Base-by-base conservation (phyloP, 768 basidiomycete species). In the Cantharellus cinnabarinus region DNA sequence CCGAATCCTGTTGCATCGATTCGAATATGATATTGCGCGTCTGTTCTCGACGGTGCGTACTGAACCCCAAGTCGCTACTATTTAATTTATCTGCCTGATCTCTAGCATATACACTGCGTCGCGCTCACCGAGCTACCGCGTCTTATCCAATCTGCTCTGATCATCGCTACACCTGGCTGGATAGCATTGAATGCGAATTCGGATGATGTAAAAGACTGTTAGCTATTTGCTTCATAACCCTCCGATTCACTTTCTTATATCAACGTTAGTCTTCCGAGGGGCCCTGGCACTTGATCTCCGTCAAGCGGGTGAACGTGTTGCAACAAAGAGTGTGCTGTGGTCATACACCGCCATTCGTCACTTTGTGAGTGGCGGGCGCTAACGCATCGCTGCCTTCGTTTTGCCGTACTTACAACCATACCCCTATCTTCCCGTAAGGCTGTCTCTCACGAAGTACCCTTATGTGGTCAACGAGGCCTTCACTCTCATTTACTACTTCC, bases 251-350 rank as follows among this genome's bases (percentile, higher is more conserved):
- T 48, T 10, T 10, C 44, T 29, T 48, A 29, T 29, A 48, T 10
- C 44, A 29, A 48, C 44, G 52, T 14, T 38, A 37, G 60, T 83
- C 67, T 79, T 85, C 68, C 74, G 83, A 15, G 74, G 79, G 0
- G 77, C 76, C 53, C 77, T 86, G 62, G 76, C 75, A 61, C 85
- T 86, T 83, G 83, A 86, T 66, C 75, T 86, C 69, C 75, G 84
- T 38, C 81, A 86, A 68, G 80, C 82, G 0, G 84, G 83, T 15
- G 83, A 85, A 63, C 75, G 83, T 39, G 82, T 85, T 20, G 84
- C 84, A 4, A 85, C 83, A 4, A 48, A 84, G 74, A 83, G 81
- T 64, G 81, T 85, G 20, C 69, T 85, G 58, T 85, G 83, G 83
- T 81, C 81, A 0, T 85, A 85, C 68, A 85, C 84, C 2, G 83